A percentile compares a stretch with the other conserved stretches of the same genome.
Conservation (phyloP, 352 stramenopile genomes). For the Phytophthora sojae region DNA sequence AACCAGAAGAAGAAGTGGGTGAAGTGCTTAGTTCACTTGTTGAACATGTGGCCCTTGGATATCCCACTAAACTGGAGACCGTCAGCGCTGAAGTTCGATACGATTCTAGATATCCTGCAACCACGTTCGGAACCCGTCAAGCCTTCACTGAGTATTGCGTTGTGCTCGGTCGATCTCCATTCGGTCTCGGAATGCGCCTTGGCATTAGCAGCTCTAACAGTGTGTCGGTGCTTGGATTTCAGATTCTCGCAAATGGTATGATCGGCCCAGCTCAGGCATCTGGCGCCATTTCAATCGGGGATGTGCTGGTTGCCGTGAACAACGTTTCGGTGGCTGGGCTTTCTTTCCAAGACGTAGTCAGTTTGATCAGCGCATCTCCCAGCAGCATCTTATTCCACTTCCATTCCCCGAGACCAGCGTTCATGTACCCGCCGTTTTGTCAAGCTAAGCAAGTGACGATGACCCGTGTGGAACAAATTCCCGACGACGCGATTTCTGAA, state of each 20-base stretch:
- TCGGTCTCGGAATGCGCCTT: slow-evolving; percentile 87
- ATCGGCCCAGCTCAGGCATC: slow-evolving; percentile 81
- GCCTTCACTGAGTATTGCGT: slow-evolving; percentile 85
- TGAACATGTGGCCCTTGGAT: slow-evolving; percentile 85
- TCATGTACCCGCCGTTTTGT: slow-evolving; percentile 75
- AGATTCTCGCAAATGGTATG: slow-evolving; percentile 72
- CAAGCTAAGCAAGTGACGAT: slow-evolving; percentile 67
- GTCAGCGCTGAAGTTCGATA: slow-evolving; percentile 52
- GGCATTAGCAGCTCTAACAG: slow-evolving; percentile 69
- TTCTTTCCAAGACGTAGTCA: slow-evolving; percentile 82
- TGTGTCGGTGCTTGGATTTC: slow-evolving; percentile 84
- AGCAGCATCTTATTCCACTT: slow-evolving; percentile 86
- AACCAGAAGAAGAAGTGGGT: slow-evolving; percentile 71
- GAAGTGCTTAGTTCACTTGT: slow-evolving; percentile 81
- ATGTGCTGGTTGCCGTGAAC: slow-evolving; percentile 86
- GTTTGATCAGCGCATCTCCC: slow-evolving; percentile 69
- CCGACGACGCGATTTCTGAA: slow-evolving; percentile 38
- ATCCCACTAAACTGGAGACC: slow-evolving; percentile 56
- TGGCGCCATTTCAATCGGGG: slow-evolving; percentile 72
- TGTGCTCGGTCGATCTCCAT: slow-evolving; percentile 60
- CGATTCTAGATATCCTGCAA: slow-evolving; percentile 64
- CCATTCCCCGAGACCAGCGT: slow-evolving; percentile 70
- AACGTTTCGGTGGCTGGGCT: slow-evolving; percentile 60
- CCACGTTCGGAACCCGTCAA: slow-evolving; percentile 49
- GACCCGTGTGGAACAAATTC: slow-evolving; percentile 49